phyloP scores from a whole-genome alignment of 352 stramenopile species.

The Phytophthora macrochlamydospora region DNA sequence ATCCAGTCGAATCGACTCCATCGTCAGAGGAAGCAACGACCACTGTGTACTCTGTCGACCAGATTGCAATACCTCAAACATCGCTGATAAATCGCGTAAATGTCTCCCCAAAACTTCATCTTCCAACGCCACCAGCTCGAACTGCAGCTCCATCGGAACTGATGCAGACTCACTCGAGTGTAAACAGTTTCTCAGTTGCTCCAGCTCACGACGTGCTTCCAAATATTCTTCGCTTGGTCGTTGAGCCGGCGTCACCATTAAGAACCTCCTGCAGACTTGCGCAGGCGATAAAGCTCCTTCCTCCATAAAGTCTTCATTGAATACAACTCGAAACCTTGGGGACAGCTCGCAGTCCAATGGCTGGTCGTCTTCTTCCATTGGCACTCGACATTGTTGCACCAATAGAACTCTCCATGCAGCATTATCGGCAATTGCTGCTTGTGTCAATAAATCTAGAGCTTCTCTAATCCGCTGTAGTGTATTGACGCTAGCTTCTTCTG shows the following conservation, averaged over 20 bases:
- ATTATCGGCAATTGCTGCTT: conserved; percentile 37
- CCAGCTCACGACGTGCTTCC: conserved; percentile 19
- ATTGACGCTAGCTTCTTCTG: conserved; percentile 5
- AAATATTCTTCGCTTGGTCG: conserved; percentile 21
- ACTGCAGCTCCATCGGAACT: conserved; percentile 25
- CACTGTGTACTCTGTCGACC: neutral
- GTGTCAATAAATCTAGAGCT: conserved; percentile 40
- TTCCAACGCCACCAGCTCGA: conserved; percentile 28
- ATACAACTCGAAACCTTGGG: conserved; percentile 38
- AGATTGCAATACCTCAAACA: conserved; percentile 7
- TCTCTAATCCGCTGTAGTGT: conserved; percentile 29
- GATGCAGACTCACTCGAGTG: neutral
- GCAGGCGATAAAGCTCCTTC: conserved; percentile 28
- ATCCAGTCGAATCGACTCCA: conserved; percentile 31
- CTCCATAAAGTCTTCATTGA: conserved; percentile 36
- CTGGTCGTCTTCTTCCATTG: conserved; percentile 30
- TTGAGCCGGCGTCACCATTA: conserved; percentile 1
- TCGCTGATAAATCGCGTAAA: conserved; percentile 18
- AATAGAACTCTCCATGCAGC: conserved; percentile 36
- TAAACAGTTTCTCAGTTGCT: conserved; percentile 6
- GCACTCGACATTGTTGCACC: conserved; percentile 43
- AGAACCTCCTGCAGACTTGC: conserved; percentile 25
- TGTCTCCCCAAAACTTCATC: conserved; percentile 18
- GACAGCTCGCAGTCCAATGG: conserved; percentile 34
- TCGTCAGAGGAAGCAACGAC: conserved; percentile 16